Evolutionary conservation across 192 early-diverging fungal species (phyloP).

Genomic region (Linnemannia zychae): DNA sequence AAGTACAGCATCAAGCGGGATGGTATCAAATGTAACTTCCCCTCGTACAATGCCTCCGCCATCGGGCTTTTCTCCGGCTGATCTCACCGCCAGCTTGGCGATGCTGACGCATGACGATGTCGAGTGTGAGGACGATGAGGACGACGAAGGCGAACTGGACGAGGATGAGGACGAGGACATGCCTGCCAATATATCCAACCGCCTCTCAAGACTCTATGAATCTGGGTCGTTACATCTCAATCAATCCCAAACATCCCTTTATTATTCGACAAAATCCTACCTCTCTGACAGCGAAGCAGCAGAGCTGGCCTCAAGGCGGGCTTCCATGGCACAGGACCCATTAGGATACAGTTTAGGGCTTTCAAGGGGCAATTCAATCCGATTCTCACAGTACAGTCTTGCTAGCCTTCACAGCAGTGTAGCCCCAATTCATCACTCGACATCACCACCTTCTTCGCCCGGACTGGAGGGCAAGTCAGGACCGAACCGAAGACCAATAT

Average conservation of each 20-base stretch:
- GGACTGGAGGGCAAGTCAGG: conserved; percentile 4
- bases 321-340: conserved; percentile 36
- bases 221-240: conserved; percentile 39
- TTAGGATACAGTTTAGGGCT: conserved; percentile 35
- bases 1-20: background rate
- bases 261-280: conserved; percentile 45
- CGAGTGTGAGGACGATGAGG: conserved; percentile 16
- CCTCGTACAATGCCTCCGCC: background rate
- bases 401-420: conserved; percentile 16
- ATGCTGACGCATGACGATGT: background rate
- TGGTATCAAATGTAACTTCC: background rate
- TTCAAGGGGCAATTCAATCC: conserved; percentile 32
- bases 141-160: conserved; percentile 29
- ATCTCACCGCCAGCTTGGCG: conserved; percentile 17
- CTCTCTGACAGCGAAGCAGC: conserved; percentile 31
- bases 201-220: conserved; percentile 45
- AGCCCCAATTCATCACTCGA: conserved; percentile 10
- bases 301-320: conserved; percentile 24
- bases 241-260: conserved; percentile 47
- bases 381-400: conserved; percentile 44
- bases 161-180: conserved; percentile 46
- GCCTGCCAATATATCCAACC: conserved; percentile 28
- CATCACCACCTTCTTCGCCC: conserved; percentile 22
- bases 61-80: conserved; percentile 15
- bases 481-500: conserved; percentile 15